These are phyloP conservation scores for Metschnikowia cerradonensis DNA, from an alignment of 805 yeast genomes.

Conservation along the genomic window DNA sequence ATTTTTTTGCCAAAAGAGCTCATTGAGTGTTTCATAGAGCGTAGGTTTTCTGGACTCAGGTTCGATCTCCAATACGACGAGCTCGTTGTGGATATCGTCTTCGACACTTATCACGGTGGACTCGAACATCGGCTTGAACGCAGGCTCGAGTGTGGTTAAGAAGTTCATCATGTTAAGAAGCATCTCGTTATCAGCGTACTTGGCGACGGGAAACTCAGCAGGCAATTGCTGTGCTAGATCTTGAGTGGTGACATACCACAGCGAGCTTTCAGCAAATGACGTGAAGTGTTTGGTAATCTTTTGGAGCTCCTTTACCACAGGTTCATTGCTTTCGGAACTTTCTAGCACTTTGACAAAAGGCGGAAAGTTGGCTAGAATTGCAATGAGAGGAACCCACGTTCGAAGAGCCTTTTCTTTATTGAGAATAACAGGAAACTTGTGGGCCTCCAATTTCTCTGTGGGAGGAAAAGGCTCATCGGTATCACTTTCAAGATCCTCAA, in stretches of 20 bases:
- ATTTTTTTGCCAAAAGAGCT: slow-evolving; percentile 35
- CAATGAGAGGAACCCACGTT: slow-evolving; percentile 40
- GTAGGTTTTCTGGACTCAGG: slow-evolving; percentile 22
- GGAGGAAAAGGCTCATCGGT: slow-evolving; percentile 7
- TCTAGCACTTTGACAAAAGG: slow-evolving; percentile 28
- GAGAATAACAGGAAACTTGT: slow-evolving; percentile 13
- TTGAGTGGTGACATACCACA: slow-evolving; percentile 22
- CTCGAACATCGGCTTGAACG: slow-evolving; percentile 18
- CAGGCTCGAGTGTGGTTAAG: slow-evolving; percentile 15
- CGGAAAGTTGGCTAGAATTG: slow-evolving; percentile 36
- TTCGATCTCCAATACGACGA: slow-evolving; percentile 33
- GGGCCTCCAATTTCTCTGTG: slow-evolving; percentile 10
- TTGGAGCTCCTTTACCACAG: slow-evolving; percentile 20
- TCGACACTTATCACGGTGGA: slow-evolving; percentile 27
- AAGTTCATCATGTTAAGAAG: slow-evolving; percentile 16
- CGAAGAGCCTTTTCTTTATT: slow-evolving; percentile 3
- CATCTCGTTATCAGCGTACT: slow-evolving; percentile 20
- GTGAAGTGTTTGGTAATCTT: slow-evolving; percentile 19
- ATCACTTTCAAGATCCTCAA: slow-evolving; percentile 1
- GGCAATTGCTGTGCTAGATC: slow-evolving; percentile 18
- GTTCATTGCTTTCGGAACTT: slow-evolving; percentile 8
- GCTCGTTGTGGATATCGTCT: slow-evolving; percentile 23
- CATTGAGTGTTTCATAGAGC: slow-evolving; percentile 32
- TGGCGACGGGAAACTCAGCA: slow-evolving; percentile 16
- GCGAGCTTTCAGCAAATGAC: slow-evolving; percentile 8